A percentile compares a stretch with the other conserved stretches of the same genome.
These are phyloP conservation scores for Metschnikowia kunwiensis DNA, from an alignment of 805 yeast species.

Conservation along the genomic window DNA sequence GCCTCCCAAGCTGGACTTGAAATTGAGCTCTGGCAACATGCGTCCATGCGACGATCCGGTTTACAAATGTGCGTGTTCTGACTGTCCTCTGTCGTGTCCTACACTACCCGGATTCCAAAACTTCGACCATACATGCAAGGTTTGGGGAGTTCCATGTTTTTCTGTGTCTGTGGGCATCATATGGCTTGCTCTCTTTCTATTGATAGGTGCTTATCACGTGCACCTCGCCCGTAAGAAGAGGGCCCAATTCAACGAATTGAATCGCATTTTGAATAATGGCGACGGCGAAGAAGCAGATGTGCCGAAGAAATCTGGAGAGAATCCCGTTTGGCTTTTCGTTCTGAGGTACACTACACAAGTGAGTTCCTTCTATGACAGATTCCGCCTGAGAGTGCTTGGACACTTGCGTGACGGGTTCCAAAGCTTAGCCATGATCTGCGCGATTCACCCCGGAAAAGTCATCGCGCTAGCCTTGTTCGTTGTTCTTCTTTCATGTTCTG, in stretches of 20 bases:
- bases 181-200: constrained; percentile 39
- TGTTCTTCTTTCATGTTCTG: constrained; percentile 48
- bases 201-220: constrained; percentile 43
- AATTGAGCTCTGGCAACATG: constrained; percentile 29
- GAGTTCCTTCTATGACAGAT: not conserved
- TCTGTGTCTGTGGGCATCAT: constrained; percentile 57
- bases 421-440: constrained; percentile 55
- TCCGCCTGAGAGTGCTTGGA: constrained; percentile 4
- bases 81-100: constrained; percentile 83
- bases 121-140: constrained; percentile 42
- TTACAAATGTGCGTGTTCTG: constrained; percentile 86
- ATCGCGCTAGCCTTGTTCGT: constrained; percentile 27
- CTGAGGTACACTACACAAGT: too few species aligned
- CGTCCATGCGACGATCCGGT: constrained; percentile 58
- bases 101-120: constrained; percentile 46
- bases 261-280: constrained; percentile 1
- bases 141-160: constrained; percentile 69
- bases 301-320: too few species aligned
- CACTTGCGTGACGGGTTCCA: constrained; percentile 38
- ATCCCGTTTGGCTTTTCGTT: too few species aligned
- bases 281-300: not conserved
- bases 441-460: constrained; percentile 49
- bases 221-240: constrained; percentile 22
- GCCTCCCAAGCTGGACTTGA: constrained; percentile 18
- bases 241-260: constrained; percentile 6